Conservation (phyloP, 805 yeast genomes). For the Yamadazyma takamatsuzukensis region DNA sequence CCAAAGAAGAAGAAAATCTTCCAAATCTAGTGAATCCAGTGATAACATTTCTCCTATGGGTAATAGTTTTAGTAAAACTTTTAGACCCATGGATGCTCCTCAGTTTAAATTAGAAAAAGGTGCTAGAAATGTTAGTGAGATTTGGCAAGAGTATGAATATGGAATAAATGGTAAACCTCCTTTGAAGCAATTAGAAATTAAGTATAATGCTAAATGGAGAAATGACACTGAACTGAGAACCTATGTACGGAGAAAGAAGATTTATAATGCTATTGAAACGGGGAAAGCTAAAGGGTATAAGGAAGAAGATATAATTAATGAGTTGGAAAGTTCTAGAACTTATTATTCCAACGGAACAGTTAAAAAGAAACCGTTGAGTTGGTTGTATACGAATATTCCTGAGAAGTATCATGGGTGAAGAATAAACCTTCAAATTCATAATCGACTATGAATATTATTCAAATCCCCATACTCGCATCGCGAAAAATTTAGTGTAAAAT, state of each 20-base stretch:
- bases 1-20: constrained; percentile 6
- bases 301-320: constrained; percentile 40
- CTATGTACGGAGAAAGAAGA: constrained; percentile 49
- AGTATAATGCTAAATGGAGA: constrained; percentile 55
- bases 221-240: constrained; percentile 52
- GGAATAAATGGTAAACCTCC: constrained; percentile 53
- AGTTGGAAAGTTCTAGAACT: constrained; percentile 43
- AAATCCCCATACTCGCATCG: constrained; percentile 5
- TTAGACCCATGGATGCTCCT: constrained; percentile 13
- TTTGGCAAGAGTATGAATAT: constrained; percentile 55
- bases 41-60: constrained; percentile 5
- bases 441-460: not conserved
- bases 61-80: not conserved
- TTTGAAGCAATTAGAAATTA: constrained; percentile 43
- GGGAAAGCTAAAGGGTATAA: constrained; percentile 45
- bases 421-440: not conserved
- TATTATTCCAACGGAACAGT: constrained; percentile 36
- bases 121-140: constrained; percentile 40
- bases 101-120: constrained; percentile 24
- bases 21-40: constrained; percentile 7
- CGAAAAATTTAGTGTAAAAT: constrained; percentile 6
- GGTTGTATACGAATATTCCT: constrained; percentile 29
- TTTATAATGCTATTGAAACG: constrained; percentile 52
- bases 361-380: constrained; percentile 30
- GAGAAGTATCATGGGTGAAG: constrained; percentile 15